Conservation (phyloP, 2,329 filamentous ascomycete species). For the Beauveria sp. region DNA sequence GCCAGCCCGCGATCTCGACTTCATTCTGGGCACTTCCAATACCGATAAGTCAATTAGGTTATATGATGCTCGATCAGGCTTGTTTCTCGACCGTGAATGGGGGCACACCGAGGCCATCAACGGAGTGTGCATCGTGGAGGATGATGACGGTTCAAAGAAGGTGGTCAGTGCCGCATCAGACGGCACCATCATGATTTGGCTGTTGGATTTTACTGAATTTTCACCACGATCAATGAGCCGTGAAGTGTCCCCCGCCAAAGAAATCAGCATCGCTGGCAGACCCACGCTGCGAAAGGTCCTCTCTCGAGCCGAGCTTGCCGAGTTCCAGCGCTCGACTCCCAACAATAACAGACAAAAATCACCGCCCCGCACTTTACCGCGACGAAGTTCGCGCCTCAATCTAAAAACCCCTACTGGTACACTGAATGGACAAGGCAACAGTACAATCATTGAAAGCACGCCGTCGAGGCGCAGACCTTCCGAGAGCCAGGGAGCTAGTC, state of each 20-base stretch:
- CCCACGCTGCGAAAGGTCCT: constrained; percentile 79
- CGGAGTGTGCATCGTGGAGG: constrained; percentile 66
- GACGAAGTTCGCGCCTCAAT: constrained; percentile 47
- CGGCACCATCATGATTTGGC: constrained; percentile 78
- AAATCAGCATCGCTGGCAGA: constrained; percentile 43
- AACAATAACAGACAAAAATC: constrained; percentile 39
- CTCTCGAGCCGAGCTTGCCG: constrained; percentile 78
- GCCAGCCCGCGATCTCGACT: constrained; percentile 47
- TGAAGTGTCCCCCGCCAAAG: constrained; percentile 49
- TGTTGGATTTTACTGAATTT: constrained; percentile 43
- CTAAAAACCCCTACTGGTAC: constrained; percentile 34
- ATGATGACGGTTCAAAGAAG: constrained; percentile 45
- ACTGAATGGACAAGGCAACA: constrained; percentile 34
- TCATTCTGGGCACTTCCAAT: constrained; percentile 82
- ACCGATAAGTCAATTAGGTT: constrained; percentile 93
- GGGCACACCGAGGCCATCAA: constrained; percentile 93
- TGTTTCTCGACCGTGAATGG: constrained; percentile 80
- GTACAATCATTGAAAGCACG: constrained; percentile 35
- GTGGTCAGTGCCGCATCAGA: constrained; percentile 72
- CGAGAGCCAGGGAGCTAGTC: constrained; percentile 37
- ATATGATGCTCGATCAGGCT: constrained; percentile 72
- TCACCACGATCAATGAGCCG: constrained; percentile 34
- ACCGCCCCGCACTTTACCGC: constrained; percentile 46
- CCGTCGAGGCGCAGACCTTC: constrained; percentile 40
- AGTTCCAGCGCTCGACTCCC: constrained; percentile 55